phyloP scores from a whole-genome alignment of 805 yeast genomes.

The Zygotorulaspora danielsina region DNA sequence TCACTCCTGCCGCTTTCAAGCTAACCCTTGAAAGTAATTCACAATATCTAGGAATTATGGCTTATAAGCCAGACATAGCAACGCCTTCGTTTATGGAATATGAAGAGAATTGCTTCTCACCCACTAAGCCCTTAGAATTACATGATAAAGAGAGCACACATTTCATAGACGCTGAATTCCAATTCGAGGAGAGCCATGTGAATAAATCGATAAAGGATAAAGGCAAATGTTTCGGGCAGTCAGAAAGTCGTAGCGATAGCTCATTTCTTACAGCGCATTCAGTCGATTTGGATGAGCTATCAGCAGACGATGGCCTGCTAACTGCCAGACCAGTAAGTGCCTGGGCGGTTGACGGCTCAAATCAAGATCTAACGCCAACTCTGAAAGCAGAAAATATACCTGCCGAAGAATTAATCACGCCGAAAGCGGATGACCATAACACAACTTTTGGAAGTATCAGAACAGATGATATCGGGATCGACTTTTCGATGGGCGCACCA shows the following conservation, averaged over 20 bases:
- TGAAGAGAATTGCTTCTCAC: conserved; percentile 10
- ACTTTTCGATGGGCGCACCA: not conserved
- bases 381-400: conserved; percentile 1
- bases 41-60: conserved; percentile 12
- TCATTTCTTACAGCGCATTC: conserved; percentile 11
- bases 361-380: conserved; percentile 11
- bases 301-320: not conserved
- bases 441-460: not conserved
- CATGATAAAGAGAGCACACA: not conserved
- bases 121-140: conserved; percentile 10
- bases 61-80: conserved; percentile 7
- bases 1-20: no score
- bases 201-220: not conserved
- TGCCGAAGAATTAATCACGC: conserved; percentile 10
- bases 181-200: not conserved
- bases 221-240: conserved; percentile 3
- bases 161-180: not conserved
- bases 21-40: no score
- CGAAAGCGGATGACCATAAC: conserved; percentile 5
- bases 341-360: conserved; percentile 5
- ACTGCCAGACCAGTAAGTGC: not conserved
- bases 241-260: conserved; percentile 6
- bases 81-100: conserved; percentile 12
- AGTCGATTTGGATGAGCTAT: not conserved
- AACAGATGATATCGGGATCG: not conserved